These are phyloP conservation scores for Syzygium aromaticum DNA, from an alignment of 345 rosid species.

Conservation along the genomic window DNA sequence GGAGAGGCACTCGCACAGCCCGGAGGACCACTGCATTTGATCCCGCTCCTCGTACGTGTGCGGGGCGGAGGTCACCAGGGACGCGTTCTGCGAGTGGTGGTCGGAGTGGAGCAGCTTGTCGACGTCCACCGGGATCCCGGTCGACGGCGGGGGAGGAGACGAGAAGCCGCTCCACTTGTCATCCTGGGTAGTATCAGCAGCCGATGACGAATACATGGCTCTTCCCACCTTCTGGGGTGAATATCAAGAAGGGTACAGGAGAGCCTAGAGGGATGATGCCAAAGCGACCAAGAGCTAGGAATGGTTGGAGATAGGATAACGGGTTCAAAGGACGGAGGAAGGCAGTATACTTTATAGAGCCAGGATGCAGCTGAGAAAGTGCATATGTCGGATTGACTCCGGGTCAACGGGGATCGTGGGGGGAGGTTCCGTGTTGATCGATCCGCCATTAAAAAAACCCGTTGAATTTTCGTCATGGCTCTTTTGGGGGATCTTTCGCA, in stretches of 20 bases:
- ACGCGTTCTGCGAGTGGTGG: background rate
- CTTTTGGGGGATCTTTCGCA: background rate
- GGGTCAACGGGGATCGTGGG: background rate
- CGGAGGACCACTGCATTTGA: slow-evolving; percentile 21
- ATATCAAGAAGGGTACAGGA: background rate
- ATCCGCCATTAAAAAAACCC: background rate
- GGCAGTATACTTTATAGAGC: background rate
- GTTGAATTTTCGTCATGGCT: background rate
- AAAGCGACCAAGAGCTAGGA: background rate
- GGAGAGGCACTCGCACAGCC: slow-evolving; percentile 29
- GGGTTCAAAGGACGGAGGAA: background rate
- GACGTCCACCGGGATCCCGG: slow-evolving; percentile 9
- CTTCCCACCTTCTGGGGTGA: background rate
- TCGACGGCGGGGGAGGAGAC: background rate
- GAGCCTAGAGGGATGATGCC: background rate
- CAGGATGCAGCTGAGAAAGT: background rate
- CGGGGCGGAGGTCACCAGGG: background rate
- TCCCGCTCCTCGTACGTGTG: background rate
- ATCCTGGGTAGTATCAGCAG: background rate
- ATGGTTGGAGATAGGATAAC: background rate
- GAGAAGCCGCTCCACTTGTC: background rate
- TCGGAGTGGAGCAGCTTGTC: background rate
- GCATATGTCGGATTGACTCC: background rate
- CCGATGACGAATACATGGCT: background rate
- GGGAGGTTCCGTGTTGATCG: background rate